Evolutionary conservation across 2,329 filamentous ascomycete genomes (phyloP), one percentile per base, ranked within the genome.

Genomic region (Diplodia scrobiculata): DNA sequence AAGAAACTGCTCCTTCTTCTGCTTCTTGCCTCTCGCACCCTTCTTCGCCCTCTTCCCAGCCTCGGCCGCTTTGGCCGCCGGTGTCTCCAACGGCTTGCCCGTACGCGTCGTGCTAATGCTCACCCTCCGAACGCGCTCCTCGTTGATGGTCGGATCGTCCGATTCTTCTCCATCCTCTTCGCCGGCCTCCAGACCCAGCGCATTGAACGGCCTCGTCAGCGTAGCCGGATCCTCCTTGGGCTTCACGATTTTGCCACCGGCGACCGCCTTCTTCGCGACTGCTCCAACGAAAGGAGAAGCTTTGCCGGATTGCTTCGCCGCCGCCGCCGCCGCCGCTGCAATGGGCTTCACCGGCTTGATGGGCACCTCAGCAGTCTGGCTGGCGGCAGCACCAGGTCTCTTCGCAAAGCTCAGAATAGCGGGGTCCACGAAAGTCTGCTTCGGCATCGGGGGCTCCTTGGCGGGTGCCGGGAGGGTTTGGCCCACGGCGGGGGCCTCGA

Each of bases 391-490:
- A 9, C 41, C n/a, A 45, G 71, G 77, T 68, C 72, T 71, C 67
- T 76, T 81, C 21, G 76, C 76, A 74, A 91, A 85, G 73, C 91
- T 92, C 53, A 96, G 75, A 65, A 96, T 96, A 3, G 91, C 91
- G 11, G 91, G 91, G 72, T 96, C 91, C n/a, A 89, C 84, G 72
- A 95, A 92, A 0, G 71, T 66, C 34, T 81, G 72, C 50, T 34
- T 81, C 71, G 69, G 79, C 75, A 63, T 71, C 67, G 52, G 27
- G 34, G 69, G 63, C 41, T 67, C 60, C 14, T 66, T 67, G 54
- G 62, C 63, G 19, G 64, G 63, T 7, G 65, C 27, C 6, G 48
- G 36, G 29, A 47, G 21, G n/a, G 58, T 17, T 13, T 50, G 58
- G 9, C 29, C 27, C 29, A 65, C 34, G 7, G 50, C 13, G 47